Conservation (phyloP, 768 basidiomycete species). For the Lentinula detonsa region DNA sequence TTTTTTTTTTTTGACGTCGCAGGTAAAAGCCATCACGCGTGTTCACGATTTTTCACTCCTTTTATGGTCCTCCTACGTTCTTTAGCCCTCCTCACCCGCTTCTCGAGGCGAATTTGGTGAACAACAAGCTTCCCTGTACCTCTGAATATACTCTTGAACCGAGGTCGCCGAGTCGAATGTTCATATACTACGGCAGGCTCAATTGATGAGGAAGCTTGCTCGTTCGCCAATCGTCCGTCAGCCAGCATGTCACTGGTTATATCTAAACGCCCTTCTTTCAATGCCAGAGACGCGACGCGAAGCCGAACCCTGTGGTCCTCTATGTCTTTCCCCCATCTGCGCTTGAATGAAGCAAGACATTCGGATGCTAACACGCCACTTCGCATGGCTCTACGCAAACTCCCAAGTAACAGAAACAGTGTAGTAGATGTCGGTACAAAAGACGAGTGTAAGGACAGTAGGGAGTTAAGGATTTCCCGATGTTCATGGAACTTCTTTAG, state of each 20-base stretch:
- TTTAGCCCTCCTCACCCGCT: constrained; percentile 11
- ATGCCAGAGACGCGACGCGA: constrained; percentile 50
- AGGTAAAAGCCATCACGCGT: background rate
- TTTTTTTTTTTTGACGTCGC: background rate
- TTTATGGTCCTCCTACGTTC: background rate
- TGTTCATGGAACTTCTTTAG: constrained; percentile 37
- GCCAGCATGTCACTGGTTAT: constrained; percentile 30
- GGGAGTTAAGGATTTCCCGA: constrained; percentile 35
- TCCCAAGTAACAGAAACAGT: constrained; percentile 49
- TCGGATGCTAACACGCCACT: constrained; percentile 50
- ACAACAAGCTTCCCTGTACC: constrained; percentile 25
- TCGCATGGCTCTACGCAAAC: constrained; percentile 39
- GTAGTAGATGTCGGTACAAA: constrained; percentile 56
- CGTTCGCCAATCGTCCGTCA: constrained; percentile 4
- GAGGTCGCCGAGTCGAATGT: constrained; percentile 11
- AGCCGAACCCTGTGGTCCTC: constrained; percentile 56
- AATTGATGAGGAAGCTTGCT: background rate
- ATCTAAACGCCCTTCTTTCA: constrained; percentile 60
- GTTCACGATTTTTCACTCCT: background rate
- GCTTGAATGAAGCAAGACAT: constrained; percentile 37
- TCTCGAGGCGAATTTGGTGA: constrained; percentile 20
- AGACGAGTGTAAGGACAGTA: constrained; percentile 40
- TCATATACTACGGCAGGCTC: background rate
- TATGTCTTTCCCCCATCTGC: constrained; percentile 49
- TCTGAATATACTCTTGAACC: constrained; percentile 22